phyloP scores from a whole-genome alignment of 306 rosid genomes.

The Adenanthera pavonina region DNA sequence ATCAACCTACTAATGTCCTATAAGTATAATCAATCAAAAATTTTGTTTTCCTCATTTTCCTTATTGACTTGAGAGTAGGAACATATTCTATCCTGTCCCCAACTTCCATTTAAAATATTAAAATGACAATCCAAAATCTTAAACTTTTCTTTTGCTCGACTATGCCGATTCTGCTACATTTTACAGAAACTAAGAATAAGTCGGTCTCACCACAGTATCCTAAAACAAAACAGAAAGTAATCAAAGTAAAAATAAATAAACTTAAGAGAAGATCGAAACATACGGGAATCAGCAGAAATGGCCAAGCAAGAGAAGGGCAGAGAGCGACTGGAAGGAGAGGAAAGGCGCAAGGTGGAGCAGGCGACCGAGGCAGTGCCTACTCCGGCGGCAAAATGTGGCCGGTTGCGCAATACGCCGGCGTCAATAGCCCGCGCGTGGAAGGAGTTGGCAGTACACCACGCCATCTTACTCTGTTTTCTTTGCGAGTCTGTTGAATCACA shows the following conservation, averaged over 20 bases:
- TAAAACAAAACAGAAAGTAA: not conserved
- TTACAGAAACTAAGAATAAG: too few species aligned
- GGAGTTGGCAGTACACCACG: constrained; percentile 67
- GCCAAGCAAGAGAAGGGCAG: constrained; percentile 66
- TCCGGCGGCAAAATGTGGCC: constrained; percentile 54
- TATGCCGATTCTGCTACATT: not conserved
- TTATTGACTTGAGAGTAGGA: not conserved
- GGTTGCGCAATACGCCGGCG: constrained; percentile 40
- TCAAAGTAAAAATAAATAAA: not conserved
- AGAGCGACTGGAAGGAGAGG: constrained; percentile 58
- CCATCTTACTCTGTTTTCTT: constrained; percentile 41
- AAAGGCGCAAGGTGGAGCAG: constrained; percentile 58
- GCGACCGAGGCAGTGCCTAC: constrained; percentile 60
- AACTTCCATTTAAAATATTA: too few species aligned
- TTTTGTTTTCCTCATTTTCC: not conserved
- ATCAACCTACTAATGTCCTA: not conserved
- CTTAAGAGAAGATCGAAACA: constrained; percentile 15
- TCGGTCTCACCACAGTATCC: not conserved
- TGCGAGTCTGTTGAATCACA: not conserved
- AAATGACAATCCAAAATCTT: not conserved
- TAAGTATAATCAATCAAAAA: not conserved
- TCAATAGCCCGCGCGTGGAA: constrained; percentile 63
- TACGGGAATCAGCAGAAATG: constrained; percentile 71
- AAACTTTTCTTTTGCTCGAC: not conserved
- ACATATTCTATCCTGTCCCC: not conserved